Evolutionary conservation across 2,329 filamentous ascomycete species (phyloP).

Genomic region (Scedosporium boydii): DNA sequence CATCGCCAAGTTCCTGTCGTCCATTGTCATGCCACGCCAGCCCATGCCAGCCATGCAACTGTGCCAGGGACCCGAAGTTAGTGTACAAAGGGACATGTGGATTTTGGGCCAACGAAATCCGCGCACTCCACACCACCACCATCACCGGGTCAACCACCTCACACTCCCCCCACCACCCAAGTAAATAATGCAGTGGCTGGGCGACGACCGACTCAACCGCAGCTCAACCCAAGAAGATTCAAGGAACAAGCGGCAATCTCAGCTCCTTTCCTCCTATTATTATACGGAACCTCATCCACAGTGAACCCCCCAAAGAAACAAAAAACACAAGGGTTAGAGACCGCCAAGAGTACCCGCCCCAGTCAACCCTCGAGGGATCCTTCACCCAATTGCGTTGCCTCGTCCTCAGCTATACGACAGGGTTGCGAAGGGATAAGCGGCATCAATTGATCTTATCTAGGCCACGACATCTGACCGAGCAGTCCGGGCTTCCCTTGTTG

Average conservation of each 20-base stretch:
- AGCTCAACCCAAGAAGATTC: too few relatives aligned
- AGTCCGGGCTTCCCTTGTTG: not conserved
- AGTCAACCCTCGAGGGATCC: too few relatives aligned
- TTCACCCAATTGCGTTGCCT: too few relatives aligned
- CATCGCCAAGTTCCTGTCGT: too few relatives aligned
- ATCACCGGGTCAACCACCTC: constrained; percentile 2
- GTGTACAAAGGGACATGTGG: not conserved
- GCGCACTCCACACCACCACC: not conserved
- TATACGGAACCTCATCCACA: not conserved
- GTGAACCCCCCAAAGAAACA: not conserved
- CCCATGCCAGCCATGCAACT: not conserved
- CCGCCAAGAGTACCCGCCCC: too few relatives aligned
- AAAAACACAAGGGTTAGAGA: not conserved
- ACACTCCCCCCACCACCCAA: constrained; percentile 1
- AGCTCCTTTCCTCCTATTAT: not conserved
- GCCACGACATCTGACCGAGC: too few relatives aligned
- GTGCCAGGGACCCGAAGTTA: not conserved
- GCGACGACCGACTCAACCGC: not conserved
- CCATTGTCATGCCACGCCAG: too few relatives aligned
- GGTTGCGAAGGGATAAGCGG: too few relatives aligned
- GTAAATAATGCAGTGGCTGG: constrained; percentile 6
- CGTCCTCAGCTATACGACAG: too few relatives aligned
- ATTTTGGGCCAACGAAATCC: not conserved
- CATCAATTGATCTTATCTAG: too few relatives aligned
- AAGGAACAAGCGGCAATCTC: not conserved